Base-by-base conservation (phyloP, 768 basidiomycete genomes). In the Termitomyces heimii region DNA sequence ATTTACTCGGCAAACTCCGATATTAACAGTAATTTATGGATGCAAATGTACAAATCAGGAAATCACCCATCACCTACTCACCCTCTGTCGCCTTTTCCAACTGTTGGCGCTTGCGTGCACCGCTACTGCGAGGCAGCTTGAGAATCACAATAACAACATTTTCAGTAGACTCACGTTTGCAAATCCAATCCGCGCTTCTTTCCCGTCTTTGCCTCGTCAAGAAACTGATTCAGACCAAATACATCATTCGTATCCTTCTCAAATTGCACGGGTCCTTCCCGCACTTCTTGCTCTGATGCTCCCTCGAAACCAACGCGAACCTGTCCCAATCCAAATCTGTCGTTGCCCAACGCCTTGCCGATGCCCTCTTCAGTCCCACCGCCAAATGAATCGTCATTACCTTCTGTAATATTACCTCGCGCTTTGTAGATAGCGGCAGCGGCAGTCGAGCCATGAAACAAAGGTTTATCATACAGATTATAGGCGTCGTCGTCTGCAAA, bases 361-460 rank as follows among this genome's bases (percentile, higher is more conserved):
- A 98, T 95, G 34, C 97, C 96, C 63, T 98, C 94, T 66, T 95
- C 94, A 3, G 95, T 97, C 39, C 95, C 95, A 56, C 91, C 94
- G 51, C 93, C 94, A 68, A 91, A 96, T 40, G 90, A 84, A 53
- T 97, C 95, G 42, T 98, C 93, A 67, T 91, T 90, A 31, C 86
- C 91, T 61, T 90, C 86, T 5, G 79, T 68, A 57, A 93, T 90
- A 63, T 92, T 89, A 0, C 95, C 94, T 28, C 88, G 81, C 5
- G 96, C 92, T 71, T 95, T 96, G 80, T 99, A 99, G 63, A 99
- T 99, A n/a, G 97, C 97, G n/a, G 96, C 94, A 0, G 92, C 94
- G 18, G 96, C 96, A 4, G 89, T 86, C 2, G 95, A 96, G 1
- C 97, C 96, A 65, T 94, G 89, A 83, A 99, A 99, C 50, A 99